Conservation (phyloP, 345 rosid species). For the Lepidium africanum region DNA sequence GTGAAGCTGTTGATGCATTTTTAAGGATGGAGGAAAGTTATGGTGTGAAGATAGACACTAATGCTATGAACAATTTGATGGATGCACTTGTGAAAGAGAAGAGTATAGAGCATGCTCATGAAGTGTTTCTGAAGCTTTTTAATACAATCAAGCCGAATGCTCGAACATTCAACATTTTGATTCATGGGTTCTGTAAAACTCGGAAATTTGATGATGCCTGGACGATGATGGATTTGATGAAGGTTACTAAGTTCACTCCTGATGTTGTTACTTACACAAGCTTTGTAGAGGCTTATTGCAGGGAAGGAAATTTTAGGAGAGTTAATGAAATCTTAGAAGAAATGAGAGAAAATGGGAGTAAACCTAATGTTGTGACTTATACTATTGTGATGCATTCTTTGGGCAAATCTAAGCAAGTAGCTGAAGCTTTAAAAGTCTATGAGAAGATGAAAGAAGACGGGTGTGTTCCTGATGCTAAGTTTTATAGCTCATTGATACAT, state of each 20-base stretch:
- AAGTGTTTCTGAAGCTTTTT: conserved; percentile 29
- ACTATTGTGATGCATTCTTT: conserved; percentile 66
- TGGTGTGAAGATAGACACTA: conserved; percentile 40
- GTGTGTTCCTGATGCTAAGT: conserved; percentile 57
- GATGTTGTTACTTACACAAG: conserved; percentile 59
- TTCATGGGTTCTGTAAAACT: conserved; percentile 77
- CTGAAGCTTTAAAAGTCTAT: conserved; percentile 57
- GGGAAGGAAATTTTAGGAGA: conserved; percentile 57
- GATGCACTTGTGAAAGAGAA: conserved; percentile 74
- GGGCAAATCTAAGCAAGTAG: conserved; percentile 61
- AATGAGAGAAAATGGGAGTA: conserved; percentile 58
- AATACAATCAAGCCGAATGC: conserved; percentile 27
- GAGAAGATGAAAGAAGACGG: conserved; percentile 63
- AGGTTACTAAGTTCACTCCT: conserved; percentile 38
- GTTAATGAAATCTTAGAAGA: conserved; percentile 51
- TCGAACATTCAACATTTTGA: conserved; percentile 49
- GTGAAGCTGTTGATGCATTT: conserved; percentile 56
- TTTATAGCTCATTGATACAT: conserved; percentile 60
- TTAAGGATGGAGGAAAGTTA: conserved; percentile 40
- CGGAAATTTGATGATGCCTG: conserved; percentile 51
- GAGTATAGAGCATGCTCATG: conserved; percentile 58
- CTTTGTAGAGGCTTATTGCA: conserved; percentile 61
- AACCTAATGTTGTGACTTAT: conserved; percentile 50
- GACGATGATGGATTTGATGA: conserved; percentile 56
- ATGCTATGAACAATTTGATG: conserved; percentile 51